phyloP scores from a whole-genome alignment of 768 basidiomycete species.

The Macrolepiota albuminosa region DNA sequence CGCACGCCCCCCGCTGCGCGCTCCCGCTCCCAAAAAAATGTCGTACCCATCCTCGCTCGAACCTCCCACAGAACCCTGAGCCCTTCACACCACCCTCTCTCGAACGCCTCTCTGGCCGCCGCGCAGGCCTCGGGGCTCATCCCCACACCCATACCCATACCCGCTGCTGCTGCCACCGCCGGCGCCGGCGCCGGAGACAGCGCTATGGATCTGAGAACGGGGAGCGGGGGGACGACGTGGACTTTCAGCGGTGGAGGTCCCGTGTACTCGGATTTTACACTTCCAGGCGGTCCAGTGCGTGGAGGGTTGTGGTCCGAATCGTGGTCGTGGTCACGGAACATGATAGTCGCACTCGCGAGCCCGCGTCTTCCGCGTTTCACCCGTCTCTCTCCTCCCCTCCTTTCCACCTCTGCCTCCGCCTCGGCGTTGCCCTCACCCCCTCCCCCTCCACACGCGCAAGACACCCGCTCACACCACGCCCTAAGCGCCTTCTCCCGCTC shows the following conservation, averaged over 20 bases:
- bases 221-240: constrained; percentile 53
- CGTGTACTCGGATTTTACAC: no score
- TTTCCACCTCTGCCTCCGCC: no score
- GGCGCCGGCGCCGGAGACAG: constrained; percentile 23
- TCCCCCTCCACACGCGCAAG: no score
- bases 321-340: constrained; percentile 14
- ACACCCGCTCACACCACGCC: constrained; percentile 29
- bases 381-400: constrained; percentile 7
- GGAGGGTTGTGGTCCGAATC: no score
- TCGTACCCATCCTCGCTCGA: constrained; percentile 40
- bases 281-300: no score
- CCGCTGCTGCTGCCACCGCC: no score
- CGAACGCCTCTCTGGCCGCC: constrained; percentile 45
- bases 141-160: not conserved
- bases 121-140: not conserved
- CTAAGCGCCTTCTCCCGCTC: constrained; percentile 64
- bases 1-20: not conserved
- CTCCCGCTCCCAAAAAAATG: constrained; percentile 18
- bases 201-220: constrained; percentile 44
- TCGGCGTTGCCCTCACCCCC: no score
- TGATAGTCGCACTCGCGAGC: constrained; percentile 62
- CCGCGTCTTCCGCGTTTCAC: constrained; percentile 49
- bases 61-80: constrained; percentile 47
- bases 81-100: constrained; percentile 60
- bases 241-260: constrained; percentile 30